Percentiles rank a stretch among this genome's conserved stretches.
These are phyloP conservation scores for Monosporascus sp. DNA, from an alignment of 2,329 filamentous ascomycete genomes.

Conservation along the genomic window DNA sequence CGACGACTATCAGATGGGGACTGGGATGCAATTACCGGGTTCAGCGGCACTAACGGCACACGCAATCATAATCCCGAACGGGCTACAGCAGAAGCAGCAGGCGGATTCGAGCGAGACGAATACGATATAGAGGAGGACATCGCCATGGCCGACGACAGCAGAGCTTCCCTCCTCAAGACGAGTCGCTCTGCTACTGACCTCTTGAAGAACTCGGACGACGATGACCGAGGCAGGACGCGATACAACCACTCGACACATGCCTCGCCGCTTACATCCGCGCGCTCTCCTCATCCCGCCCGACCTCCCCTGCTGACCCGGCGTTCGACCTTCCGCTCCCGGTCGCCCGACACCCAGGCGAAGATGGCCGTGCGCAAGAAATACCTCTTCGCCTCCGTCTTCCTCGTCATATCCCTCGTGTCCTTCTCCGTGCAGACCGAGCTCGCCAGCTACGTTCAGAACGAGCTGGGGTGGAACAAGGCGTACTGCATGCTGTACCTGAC, in stretches of 20 bases:
- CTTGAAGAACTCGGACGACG: constrained; percentile 27
- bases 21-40: background rate
- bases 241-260: constrained; percentile 20
- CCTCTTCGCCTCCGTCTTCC: constrained; percentile 77
- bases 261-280: constrained; percentile 15
- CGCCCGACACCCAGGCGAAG: constrained; percentile 60
- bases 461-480: constrained; percentile 93
- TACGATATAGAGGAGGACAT: constrained; percentile 34
- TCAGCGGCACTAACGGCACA: background rate
- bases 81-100: background rate
- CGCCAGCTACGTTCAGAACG: constrained; percentile 88
- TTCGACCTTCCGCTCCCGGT: constrained; percentile 71
- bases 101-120: constrained; percentile 25
- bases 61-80: background rate
- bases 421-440: constrained; percentile 96
- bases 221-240: constrained; percentile 21
- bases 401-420: constrained; percentile 74
- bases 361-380: constrained; percentile 74
- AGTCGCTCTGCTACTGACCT: constrained; percentile 38
- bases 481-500: constrained; percentile 99
- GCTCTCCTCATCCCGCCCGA: constrained; percentile 26
- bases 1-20: background rate
- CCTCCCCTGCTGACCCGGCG: constrained; percentile 43
- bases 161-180: constrained; percentile 41
- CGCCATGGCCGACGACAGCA: constrained; percentile 31